Base-by-base conservation (phyloP, 805 yeast genomes). In the Spathaspora gorwiae region DNA sequence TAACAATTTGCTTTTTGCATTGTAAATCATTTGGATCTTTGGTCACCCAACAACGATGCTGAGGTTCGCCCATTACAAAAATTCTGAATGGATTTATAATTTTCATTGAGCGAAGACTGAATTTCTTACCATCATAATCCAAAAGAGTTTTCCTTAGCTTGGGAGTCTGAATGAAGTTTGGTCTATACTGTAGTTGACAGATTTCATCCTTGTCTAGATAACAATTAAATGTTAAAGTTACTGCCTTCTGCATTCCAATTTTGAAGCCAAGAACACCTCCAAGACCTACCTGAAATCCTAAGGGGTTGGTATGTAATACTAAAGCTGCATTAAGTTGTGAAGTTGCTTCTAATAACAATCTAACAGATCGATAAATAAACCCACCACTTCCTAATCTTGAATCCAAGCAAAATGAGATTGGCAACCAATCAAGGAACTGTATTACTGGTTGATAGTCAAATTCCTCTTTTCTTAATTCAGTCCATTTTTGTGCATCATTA, bases 301-400 rank as follows among this genome's bases (percentile, higher is more conserved):
- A 12, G 9, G 47, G 44, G 31, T 39, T 46, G 30, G 27, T 26
- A 10, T 15, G 39, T 8, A 36, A 24, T 26, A 24, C 30, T 6
- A 36, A 7, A 6, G 15, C 34, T 19, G 12, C 24, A 7, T 29
- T 14, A 19, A 39, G 15, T 30, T 46, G 47, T 32, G 36, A 30
- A 2, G 36, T 33, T 7, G 43, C 41, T 26, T 46, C 47, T 6
- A 46, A 10, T 4, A 37, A 29, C 4, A 44, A 29, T 19, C n/a
- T 36, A 14, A 46, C 35, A 7, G 34, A 33, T 14, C 39, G 31
- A 7, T 35, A 33, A 27, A 46, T 12, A 19, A 27, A 30, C 29
- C 49, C 49, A 8, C 49, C 41, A 29, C 40, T 33, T 11, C 49
- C 49, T 19, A 26, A 8, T 24, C 32, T 39, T 3, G 49, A 43